Base-by-base conservation (phyloP, 2,329 filamentous ascomycete species). In the Exophiala calicioides region DNA sequence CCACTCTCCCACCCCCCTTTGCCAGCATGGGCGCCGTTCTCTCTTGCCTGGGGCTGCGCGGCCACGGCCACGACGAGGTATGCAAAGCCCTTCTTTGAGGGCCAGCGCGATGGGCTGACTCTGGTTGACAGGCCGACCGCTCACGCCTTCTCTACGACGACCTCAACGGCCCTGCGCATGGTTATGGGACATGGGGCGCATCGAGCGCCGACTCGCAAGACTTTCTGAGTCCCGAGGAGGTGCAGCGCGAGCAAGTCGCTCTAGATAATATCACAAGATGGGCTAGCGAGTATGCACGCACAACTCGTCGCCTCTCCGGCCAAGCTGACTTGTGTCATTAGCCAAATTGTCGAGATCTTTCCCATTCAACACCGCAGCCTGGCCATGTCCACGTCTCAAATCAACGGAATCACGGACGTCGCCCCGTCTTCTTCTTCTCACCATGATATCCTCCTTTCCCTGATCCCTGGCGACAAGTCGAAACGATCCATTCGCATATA, bases 261-360 rank as follows among this genome's bases (percentile, higher is more conserved):
- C 44, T 59, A 24, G 54, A 58, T 43, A 47, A 50, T 16, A 60
- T 60, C 34, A 58, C 57, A 13, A 54, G 50, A 30, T 57, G 56
- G 50, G 53, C 56, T 1, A 58, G 54, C 39, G 56, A 60, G 51
- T 54, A 54, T 20, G 47, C 29, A 10, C 13, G 15, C 18, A 10
- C 36, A 38, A 24, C 7, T 13, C n/a, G 19, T 24, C 34, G 21
- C 20, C 37, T 21, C 13, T 38, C 15, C 10, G 9, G n/a, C 29
- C 34, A 24, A 33, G 21, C 13, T 21, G 38, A 21, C 4, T 20
- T 26, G 19, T n/a, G n/a, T n/a, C n/a, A n/a, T 19, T 16, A 53
- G 50, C 36, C 53, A 58, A 39, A 58, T 59, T 20, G 52, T 59
- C 41, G 57, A 59, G 36, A 59, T 59, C 38, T 59, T 59, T 36